Conservation (phyloP, 2,329 filamentous ascomycete genomes). For the Gremmenia infestans region DNA sequence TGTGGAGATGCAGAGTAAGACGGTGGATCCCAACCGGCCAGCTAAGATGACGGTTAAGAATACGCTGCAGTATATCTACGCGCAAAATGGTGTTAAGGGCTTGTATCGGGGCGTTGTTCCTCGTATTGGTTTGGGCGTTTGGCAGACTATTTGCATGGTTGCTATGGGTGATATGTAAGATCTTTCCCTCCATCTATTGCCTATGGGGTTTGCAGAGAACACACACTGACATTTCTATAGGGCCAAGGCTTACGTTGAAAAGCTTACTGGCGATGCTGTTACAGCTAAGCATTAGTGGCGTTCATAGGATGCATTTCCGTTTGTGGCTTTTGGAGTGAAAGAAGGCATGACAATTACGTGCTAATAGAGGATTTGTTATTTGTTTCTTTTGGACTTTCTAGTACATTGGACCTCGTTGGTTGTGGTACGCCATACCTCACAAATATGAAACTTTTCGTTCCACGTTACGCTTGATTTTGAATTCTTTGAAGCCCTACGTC, state of each 20-base stretch:
- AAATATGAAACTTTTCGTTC: too few relatives aligned
- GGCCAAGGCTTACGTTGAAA: constrained; percentile 64
- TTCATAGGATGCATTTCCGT: constrained; percentile 15
- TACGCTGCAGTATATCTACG: constrained; percentile 82
- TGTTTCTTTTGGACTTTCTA: neutral
- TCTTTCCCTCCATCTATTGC: constrained; percentile 7
- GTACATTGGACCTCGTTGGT: neutral
- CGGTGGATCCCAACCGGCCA: constrained; percentile 91
- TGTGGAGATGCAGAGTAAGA: constrained; percentile 99
- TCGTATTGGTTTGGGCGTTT: constrained; percentile 90
- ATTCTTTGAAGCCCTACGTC: too few relatives aligned
- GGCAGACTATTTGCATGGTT: constrained; percentile 99
- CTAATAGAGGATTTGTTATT: neutral
- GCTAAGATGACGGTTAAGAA: constrained; percentile 98
- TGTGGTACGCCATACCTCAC: neutral
- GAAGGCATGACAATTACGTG: neutral
- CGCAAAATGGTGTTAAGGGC: constrained; percentile 80
- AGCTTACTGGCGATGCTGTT: constrained; percentile 58
- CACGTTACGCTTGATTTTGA: too few relatives aligned
- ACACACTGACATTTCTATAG: constrained; percentile 38
- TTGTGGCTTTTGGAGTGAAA: neutral
- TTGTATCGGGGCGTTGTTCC: constrained; percentile 94
- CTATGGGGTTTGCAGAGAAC: neutral
- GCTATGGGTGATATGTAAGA: constrained; percentile 95
- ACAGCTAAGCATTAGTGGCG: constrained; percentile 62